phyloP scores from a whole-genome alignment of 1,284 basidiomycete species.

The Exobasidium rhododendri region DNA sequence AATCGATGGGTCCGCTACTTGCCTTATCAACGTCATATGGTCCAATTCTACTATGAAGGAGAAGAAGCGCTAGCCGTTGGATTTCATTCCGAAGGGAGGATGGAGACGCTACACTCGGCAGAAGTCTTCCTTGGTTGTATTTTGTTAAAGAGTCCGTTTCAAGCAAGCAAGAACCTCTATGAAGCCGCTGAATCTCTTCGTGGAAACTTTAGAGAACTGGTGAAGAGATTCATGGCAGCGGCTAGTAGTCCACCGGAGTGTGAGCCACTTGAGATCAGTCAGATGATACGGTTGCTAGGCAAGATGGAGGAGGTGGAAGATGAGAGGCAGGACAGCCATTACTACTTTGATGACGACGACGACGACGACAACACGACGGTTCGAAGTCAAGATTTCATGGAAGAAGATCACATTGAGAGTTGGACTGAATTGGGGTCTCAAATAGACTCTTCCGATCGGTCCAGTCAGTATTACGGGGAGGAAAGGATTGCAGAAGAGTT shows the following conservation, averaged over 20 bases:
- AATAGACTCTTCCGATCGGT: neutral
- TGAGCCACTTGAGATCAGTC: neutral
- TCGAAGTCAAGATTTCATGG: neutral
- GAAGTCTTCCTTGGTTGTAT: slow-evolving; percentile 4
- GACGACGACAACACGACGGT: neutral
- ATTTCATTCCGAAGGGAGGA: neutral
- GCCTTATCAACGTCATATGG: neutral
- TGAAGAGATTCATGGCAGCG: neutral
- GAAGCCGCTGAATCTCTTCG: neutral
- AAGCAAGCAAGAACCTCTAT: neutral
- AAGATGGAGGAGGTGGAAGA: neutral
- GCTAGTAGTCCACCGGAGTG: neutral
- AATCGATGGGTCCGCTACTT: neutral
- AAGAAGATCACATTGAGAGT: neutral
- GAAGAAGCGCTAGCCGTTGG: neutral
- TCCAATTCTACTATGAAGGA: neutral
- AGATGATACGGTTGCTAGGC: neutral
- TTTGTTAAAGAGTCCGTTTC: neutral
- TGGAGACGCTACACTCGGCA: neutral
- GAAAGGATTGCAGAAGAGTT: neutral
- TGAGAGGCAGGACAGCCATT: too few relatives aligned
- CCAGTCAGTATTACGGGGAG: neutral
- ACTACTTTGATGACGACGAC: neutral
- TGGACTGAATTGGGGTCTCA: neutral
- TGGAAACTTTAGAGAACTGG: neutral